Evolutionary conservation across 768 basidiomycete genomes (phyloP).

Genomic region (Daedaleopsis nitida): DNA sequence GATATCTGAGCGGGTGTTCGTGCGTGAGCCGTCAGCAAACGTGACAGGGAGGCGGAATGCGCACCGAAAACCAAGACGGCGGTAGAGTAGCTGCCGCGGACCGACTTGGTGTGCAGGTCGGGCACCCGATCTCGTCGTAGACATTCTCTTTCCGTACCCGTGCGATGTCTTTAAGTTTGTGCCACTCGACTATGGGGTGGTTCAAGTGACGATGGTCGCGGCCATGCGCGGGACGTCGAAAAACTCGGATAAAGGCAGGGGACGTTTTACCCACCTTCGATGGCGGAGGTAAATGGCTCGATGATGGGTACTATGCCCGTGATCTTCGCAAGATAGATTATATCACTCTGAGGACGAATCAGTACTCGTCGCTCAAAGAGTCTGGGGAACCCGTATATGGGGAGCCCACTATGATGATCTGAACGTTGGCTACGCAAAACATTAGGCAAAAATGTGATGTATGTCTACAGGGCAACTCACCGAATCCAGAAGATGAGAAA

Average conservation of each 20-base stretch:
- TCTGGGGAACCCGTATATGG: neutral
- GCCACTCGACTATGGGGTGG: constrained; percentile 41
- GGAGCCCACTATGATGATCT: constrained; percentile 48
- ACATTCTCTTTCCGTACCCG: constrained; percentile 5
- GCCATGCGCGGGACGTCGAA: constrained; percentile 40
- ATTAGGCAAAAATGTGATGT: neutral
- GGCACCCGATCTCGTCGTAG: constrained; percentile 41
- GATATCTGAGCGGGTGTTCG: constrained; percentile 27
- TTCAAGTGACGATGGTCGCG: constrained; percentile 17
- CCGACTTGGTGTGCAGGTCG: constrained; percentile 16
- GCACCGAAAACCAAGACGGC: constrained; percentile 30
- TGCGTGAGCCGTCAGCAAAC: neutral
- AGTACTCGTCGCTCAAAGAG: too few species aligned
- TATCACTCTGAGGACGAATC: constrained; percentile 25
- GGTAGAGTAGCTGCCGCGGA: constrained; percentile 27
- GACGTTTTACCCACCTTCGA: constrained; percentile 28
- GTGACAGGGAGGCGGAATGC: neutral
- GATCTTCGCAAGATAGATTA: constrained; percentile 40
- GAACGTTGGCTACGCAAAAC: constrained; percentile 59
- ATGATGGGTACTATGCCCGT: constrained; percentile 39
- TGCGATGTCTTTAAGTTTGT: constrained; percentile 36
- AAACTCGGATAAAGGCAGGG: constrained; percentile 36
- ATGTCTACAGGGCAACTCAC: constrained; percentile 17
- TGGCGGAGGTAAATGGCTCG: constrained; percentile 39
- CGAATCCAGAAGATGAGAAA: constrained; percentile 74